Conservation (phyloP, 1,284 basidiomycete genomes). For the Afroboletus lepidellus region DNA sequence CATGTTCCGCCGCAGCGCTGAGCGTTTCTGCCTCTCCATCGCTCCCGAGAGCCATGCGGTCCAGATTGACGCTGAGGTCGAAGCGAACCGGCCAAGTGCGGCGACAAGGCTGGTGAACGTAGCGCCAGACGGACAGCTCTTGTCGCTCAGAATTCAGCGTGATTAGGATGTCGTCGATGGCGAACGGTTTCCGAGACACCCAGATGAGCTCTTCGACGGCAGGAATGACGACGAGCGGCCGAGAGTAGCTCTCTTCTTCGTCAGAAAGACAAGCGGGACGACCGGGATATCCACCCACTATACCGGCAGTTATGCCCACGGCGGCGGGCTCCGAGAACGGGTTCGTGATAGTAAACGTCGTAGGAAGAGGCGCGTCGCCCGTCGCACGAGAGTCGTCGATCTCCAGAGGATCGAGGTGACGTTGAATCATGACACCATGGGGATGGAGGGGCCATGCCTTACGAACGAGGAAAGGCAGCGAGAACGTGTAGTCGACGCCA, state of each 20-base stretch:
- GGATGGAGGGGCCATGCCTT: conserved; percentile 77
- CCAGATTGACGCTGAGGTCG: conserved; percentile 60
- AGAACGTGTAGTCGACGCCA: conserved; percentile 74
- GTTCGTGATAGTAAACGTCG: conserved; percentile 74
- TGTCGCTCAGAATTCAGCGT: conserved; percentile 54
- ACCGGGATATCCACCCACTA: conserved; percentile 46
- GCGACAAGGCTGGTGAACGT: conserved; percentile 49
- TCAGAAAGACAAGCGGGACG: conserved; percentile 46
- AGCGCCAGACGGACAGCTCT: conserved; percentile 67
- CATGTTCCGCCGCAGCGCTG: conserved; percentile 48
- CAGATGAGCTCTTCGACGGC: conserved; percentile 64
- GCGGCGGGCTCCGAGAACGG: conserved; percentile 74
- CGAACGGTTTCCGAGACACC: conserved; percentile 49
- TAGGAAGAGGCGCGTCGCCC: conserved; percentile 65
- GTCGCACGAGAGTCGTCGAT: conserved; percentile 62
- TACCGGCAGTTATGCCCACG: conserved; percentile 60
- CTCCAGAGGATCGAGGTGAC: conserved; percentile 67
- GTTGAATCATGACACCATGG: conserved; percentile 75
- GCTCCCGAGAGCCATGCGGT: conserved; percentile 58
- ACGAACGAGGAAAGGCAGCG: conserved; percentile 80
- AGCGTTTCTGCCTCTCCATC: conserved; percentile 40
- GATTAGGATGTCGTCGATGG: conserved; percentile 50
- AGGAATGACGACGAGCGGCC: conserved; percentile 49
- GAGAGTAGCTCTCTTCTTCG: conserved; percentile 51
- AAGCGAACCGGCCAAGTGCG: conserved; percentile 51